Percentiles rank a stretch among this genome's conserved stretches.
Evolutionary conservation across 75 land plant genomes (phyloP).

Genomic region (Azolla pinnata): DNA sequence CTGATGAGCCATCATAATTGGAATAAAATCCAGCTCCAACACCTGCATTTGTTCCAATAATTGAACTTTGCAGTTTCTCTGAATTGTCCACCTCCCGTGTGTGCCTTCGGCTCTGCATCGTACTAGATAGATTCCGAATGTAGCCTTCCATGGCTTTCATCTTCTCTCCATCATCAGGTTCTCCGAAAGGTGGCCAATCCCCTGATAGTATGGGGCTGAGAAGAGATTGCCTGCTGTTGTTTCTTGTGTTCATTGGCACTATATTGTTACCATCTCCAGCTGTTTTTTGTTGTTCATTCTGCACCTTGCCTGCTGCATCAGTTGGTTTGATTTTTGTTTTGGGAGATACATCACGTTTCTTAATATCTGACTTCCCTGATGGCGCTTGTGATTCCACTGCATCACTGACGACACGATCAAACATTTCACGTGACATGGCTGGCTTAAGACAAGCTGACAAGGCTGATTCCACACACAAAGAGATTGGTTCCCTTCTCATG

Average conservation of each 20-base stretch:
- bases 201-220: neutral
- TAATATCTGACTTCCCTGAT: neutral
- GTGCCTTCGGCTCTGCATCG: conserved; percentile 55
- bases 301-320: neutral
- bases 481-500: conserved; percentile 77
- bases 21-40: conserved; percentile 47
- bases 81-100: conserved; percentile 35
- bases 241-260: neutral
- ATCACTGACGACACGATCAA: conserved; percentile 62
- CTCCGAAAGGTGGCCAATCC: conserved; percentile 9
- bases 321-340: neutral
- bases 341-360: neutral
- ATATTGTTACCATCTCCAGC: conserved; percentile 1
- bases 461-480: conserved; percentile 57
- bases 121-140: conserved; percentile 35
- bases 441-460: conserved; percentile 79
- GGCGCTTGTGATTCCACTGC: conserved; percentile 26
- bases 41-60: conserved; percentile 51
- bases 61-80: conserved; percentile 73
- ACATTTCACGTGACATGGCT: conserved; percentile 65
- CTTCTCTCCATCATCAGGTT: conserved; percentile 47
- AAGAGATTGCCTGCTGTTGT: too few species aligned
- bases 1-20: conserved; percentile 61
- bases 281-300: conserved; percentile 2
- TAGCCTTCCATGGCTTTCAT: conserved; percentile 54